These are phyloP conservation scores for Stevia rebaudiana DNA, from an alignment of 140 eudicot genomes.

Conservation along the genomic window DNA sequence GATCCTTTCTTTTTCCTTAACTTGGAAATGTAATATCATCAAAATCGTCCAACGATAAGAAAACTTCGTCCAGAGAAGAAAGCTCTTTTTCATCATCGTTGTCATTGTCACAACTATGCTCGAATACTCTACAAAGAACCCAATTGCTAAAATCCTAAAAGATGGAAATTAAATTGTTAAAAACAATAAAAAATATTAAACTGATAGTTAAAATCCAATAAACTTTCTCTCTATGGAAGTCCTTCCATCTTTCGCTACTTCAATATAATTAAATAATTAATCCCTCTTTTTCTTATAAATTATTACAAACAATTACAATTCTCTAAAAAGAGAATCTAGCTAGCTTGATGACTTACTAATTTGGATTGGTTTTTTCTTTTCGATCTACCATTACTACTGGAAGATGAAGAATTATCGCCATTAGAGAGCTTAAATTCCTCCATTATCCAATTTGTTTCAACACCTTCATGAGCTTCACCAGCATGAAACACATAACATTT, in stretches of 20 bases:
- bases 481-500: constrained; percentile 58
- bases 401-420: constrained; percentile 32
- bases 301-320: neutral
- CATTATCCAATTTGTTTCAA: constrained; percentile 87
- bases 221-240: no score
- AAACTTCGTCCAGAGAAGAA: constrained; percentile 93
- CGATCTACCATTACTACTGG: constrained; percentile 41
- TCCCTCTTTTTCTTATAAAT: no score
- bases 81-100: constrained; percentile 65
- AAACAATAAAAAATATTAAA: neutral
- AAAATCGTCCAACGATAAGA: constrained; percentile 73
- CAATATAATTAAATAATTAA: no score
- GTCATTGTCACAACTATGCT: constrained; percentile 50
- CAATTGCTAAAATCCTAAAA: constrained; percentile 78
- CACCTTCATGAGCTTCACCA: constrained; percentile 66
- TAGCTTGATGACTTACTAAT: constrained; percentile 31
- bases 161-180: neutral
- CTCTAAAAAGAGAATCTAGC: neutral
- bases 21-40: constrained; percentile 81
- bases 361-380: constrained; percentile 55
- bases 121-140: constrained; percentile 92
- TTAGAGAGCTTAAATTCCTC: constrained; percentile 73
- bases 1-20: constrained; percentile 15
- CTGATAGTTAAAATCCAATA: no score
- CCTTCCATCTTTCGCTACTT: no score